Conservation (phyloP, 1,284 basidiomycete genomes). For the Vanrija pseudolonga region DNA sequence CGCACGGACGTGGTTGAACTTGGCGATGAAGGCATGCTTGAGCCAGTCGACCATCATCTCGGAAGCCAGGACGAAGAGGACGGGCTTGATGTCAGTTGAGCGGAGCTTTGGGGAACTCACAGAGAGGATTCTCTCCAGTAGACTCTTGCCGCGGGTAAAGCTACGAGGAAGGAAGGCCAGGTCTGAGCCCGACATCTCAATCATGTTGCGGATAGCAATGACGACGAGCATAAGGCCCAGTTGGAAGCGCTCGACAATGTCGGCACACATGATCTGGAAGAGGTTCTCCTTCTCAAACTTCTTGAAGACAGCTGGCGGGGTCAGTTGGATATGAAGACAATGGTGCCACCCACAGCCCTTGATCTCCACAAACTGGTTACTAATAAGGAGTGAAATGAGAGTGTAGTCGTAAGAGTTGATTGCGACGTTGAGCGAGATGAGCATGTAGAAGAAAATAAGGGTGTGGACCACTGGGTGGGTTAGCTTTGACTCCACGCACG, state of each 20-base stretch:
- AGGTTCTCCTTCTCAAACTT: conserved; percentile 99
- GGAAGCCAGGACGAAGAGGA: conserved; percentile 81
- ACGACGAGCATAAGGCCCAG: conserved; percentile 85
- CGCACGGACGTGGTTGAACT: conserved; percentile 90
- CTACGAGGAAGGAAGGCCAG: conserved; percentile 78
- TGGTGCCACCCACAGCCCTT: conserved; percentile 70
- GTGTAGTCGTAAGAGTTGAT: conserved; percentile 99
- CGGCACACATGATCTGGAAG: conserved; percentile 98
- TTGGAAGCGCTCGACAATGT: conserved; percentile 97
- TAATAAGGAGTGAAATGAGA: conserved; percentile 86
- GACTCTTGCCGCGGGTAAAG: conserved; percentile 73
- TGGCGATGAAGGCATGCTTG: conserved; percentile 99
- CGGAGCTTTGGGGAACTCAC: conserved; percentile 54
- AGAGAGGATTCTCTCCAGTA: conserved; percentile 76
- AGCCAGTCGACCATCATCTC: conserved; percentile 98
- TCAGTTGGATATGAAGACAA: neutral
- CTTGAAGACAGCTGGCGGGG: conserved; percentile 74
- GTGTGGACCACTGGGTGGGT: conserved; percentile 69
- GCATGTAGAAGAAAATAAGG: conserved; percentile 94
- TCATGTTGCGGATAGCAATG: conserved; percentile 90
- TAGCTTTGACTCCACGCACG: neutral
- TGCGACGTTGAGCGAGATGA: conserved; percentile 92
- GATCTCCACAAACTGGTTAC: conserved; percentile 99
- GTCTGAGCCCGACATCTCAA: conserved; percentile 87
- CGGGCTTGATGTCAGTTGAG: conserved; percentile 60